Conservation (phyloP, 805 yeast species). For the Wickerhamomyces bovis region DNA sequence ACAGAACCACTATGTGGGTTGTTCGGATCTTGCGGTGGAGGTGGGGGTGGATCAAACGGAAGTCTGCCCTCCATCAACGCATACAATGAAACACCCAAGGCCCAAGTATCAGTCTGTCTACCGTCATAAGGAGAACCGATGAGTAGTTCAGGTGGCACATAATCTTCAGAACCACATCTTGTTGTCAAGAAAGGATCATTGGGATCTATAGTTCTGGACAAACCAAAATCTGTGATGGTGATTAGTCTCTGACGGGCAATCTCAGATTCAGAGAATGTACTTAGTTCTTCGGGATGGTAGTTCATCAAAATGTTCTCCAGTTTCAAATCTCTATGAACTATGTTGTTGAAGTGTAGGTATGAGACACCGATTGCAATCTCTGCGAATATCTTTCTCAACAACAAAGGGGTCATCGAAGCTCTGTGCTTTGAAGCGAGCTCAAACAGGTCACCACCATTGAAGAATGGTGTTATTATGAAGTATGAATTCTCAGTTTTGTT, state of each 20-base stretch:
- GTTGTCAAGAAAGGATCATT: conserved; percentile 66
- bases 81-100: conserved; percentile 86
- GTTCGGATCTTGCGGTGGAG: conserved; percentile 20
- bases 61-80: conserved; percentile 77
- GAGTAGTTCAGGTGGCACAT: conserved; percentile 89
- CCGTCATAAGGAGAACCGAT: conserved; percentile 93
- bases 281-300: conserved; percentile 29
- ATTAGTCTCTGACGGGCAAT: conserved; percentile 33
- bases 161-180: conserved; percentile 94
- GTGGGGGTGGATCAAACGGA: conserved; percentile 86
- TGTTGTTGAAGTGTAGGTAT: conserved; percentile 59
- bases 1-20: conserved; percentile 21
- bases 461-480: conserved; percentile 64
- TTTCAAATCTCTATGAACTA: conserved; percentile 89
- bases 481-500: conserved; percentile 24
- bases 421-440: conserved; percentile 46
- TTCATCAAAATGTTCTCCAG: conserved; percentile 72
- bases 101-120: conserved; percentile 88
- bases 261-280: conserved; percentile 7
- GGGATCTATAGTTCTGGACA: conserved; percentile 63
- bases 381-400: conserved; percentile 57
- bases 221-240: conserved; percentile 82
- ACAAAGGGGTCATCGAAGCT: conserved; percentile 37
- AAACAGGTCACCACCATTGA: conserved; percentile 81
- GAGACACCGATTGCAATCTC: conserved; percentile 66